Evolutionary conservation across 2,329 filamentous ascomycete genomes (phyloP).

Genomic region (Monosporascus cannonballus): DNA sequence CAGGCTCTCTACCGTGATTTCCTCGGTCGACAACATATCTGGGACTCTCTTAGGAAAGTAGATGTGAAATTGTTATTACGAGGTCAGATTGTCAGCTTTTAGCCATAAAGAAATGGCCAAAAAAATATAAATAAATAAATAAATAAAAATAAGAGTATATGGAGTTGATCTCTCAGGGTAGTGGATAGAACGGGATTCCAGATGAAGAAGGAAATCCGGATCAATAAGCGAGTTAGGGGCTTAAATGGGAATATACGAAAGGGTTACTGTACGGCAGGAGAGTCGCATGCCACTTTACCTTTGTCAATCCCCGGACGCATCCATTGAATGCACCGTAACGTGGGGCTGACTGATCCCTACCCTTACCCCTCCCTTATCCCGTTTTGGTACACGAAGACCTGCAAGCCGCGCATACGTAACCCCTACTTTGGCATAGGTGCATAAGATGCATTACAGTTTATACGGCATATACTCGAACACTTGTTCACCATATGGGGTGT

Average conservation of each 20-base stretch:
- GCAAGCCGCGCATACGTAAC: no score
- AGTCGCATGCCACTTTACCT: not conserved
- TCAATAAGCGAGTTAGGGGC: no score
- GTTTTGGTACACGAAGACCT: not conserved
- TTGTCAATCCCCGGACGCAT: not conserved
- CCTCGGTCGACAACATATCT: conserved; percentile 21
- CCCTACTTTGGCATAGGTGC: no score
- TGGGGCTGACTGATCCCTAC: not conserved
- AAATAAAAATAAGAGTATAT: not conserved
- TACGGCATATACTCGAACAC: no score
- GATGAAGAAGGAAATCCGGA: no score
- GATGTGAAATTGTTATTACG: not conserved
- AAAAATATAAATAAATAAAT: no score
- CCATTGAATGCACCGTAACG: not conserved
- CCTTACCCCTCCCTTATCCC: not conserved
- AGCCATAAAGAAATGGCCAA: not conserved
- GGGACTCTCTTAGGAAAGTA: not conserved
- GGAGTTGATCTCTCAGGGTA: no score
- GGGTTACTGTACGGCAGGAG: no score
- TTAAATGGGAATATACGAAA: no score
- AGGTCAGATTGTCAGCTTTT: not conserved
- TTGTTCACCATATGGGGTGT: no score
- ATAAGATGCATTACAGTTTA: no score
- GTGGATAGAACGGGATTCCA: no score
- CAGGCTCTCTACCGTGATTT: conserved; percentile 52